Evolutionary conservation across 2,329 filamentous ascomycete species (phyloP).

Genomic region (Tolypocladium sp.): DNA sequence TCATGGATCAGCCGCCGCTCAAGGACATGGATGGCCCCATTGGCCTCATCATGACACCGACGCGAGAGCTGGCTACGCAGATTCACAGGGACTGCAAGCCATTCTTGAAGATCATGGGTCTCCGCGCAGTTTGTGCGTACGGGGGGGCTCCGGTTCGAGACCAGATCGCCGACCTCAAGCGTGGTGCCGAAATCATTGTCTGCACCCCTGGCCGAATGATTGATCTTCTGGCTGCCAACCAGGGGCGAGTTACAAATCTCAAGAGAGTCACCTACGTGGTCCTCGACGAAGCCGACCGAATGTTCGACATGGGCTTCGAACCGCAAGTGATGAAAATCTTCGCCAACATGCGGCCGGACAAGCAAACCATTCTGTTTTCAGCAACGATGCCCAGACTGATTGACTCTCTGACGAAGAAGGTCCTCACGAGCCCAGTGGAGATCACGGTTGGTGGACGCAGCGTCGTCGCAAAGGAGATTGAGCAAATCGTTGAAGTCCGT

Average conservation of each 20-base stretch:
- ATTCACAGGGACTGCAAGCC: conserved; percentile 93
- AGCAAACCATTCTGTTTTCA: conserved; percentile 91
- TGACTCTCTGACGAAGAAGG: conserved; percentile 82
- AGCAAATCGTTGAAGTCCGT: conserved; percentile 82
- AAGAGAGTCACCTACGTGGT: conserved; percentile 87
- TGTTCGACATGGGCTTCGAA: conserved; percentile 99
- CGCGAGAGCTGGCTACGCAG: conserved; percentile 85
- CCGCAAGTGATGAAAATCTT: conserved; percentile 97
- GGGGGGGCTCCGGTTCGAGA: conserved; percentile 94
- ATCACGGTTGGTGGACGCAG: conserved; percentile 85
- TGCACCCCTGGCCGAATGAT: conserved; percentile 94
- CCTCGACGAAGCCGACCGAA: conserved; percentile 92
- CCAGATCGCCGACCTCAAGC: conserved; percentile 92
- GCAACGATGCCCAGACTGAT: conserved; percentile 94
- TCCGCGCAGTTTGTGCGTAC: conserved; percentile 86
- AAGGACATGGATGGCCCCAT: conserved; percentile 82
- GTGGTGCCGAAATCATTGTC: conserved; percentile 89
- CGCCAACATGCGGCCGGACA: conserved; percentile 80
- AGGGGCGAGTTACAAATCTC: conserved; percentile 88
- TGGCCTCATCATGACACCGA: conserved; percentile 84
- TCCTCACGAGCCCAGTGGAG: conserved; percentile 75
- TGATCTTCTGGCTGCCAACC: conserved; percentile 86
- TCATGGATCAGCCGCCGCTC: conserved; percentile 81
- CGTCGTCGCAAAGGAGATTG: conserved; percentile 86
- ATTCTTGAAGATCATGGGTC: conserved; percentile 76